A percentile compares a stretch with the other conserved stretches of the same genome.
Conservation (phyloP, 2,329 filamentous ascomycete genomes). For the Thelonectria rubi region DNA sequence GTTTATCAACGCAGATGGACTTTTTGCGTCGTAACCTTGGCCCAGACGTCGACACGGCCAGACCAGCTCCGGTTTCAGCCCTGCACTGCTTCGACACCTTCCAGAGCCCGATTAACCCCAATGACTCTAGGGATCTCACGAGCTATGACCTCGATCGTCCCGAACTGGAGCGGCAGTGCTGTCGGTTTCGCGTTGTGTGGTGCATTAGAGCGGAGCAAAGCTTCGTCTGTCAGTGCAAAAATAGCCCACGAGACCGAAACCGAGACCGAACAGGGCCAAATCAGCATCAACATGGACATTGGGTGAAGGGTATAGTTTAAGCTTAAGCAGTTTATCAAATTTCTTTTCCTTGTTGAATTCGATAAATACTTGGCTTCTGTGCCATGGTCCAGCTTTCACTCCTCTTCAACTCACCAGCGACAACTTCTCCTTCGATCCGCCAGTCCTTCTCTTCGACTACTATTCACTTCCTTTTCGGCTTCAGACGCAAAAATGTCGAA, state of each 20-base stretch:
- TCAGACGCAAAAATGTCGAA: conserved; percentile 7
- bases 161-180: conserved; percentile 9
- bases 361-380: neutral
- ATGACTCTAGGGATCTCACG: neutral
- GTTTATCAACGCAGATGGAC: too few relatives aligned
- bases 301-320: neutral
- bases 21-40: too few relatives aligned
- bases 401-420: neutral
- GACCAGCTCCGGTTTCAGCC: neutral
- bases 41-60: neutral
- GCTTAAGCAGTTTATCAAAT: neutral
- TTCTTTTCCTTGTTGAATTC: neutral
- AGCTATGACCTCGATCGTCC: neutral
- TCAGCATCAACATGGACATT: neutral
- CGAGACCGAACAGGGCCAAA: conserved; percentile 18
- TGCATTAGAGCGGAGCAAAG: neutral
- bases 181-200: conserved; percentile 18
- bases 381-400: neutral
- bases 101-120: neutral
- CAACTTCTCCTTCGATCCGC: neutral
- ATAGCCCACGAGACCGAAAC: conserved; percentile 18
- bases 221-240: conserved; percentile 1
- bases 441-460: neutral
- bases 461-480: neutral
- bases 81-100: neutral